phyloP scores from a whole-genome alignment of 2,329 filamentous ascomycete species.

The Orbilia javanica region DNA sequence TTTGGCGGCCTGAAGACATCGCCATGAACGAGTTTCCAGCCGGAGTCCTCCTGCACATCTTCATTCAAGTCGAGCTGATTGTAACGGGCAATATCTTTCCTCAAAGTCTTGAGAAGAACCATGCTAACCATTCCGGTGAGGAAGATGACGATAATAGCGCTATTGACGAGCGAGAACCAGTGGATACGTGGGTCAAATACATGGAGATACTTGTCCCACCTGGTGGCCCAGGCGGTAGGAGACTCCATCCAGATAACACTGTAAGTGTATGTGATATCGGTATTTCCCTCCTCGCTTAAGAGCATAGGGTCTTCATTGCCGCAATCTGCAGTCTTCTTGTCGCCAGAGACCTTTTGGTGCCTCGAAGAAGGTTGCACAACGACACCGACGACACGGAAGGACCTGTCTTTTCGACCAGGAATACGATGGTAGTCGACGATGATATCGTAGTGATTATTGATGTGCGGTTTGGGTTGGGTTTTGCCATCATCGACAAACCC shows the following conservation, averaged over 20 bases:
- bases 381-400: slow-evolving; percentile 91
- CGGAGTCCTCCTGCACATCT: slow-evolving; percentile 95
- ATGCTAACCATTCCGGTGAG: slow-evolving; percentile 90
- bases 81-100: slow-evolving; percentile 96
- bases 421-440: slow-evolving; percentile 91
- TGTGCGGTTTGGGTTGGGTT: slow-evolving; percentile 70
- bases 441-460: slow-evolving; percentile 98
- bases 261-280: slow-evolving; percentile 86
- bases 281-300: slow-evolving; percentile 75
- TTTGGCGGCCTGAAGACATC: slow-evolving; percentile 94
- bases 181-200: slow-evolving; percentile 98
- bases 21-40: slow-evolving; percentile 97
- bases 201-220: slow-evolving; percentile 99
- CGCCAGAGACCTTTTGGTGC: slow-evolving; percentile 70
- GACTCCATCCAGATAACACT: slow-evolving; percentile 90
- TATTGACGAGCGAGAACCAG: slow-evolving; percentile 98
- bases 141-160: slow-evolving; percentile 92
- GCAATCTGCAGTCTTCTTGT: slow-evolving; percentile 73
- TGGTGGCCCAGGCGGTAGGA: slow-evolving; percentile 89
- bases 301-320: slow-evolving; percentile 72
- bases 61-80: slow-evolving; percentile 94
- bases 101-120: slow-evolving; percentile 87
- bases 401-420: slow-evolving; percentile 65
- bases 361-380: slow-evolving; percentile 84
- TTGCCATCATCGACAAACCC: slow-evolving; percentile 67